These are phyloP conservation scores for Mariannaea elegans DNA, from an alignment of 2,329 filamentous ascomycete genomes.

Conservation along the genomic window DNA sequence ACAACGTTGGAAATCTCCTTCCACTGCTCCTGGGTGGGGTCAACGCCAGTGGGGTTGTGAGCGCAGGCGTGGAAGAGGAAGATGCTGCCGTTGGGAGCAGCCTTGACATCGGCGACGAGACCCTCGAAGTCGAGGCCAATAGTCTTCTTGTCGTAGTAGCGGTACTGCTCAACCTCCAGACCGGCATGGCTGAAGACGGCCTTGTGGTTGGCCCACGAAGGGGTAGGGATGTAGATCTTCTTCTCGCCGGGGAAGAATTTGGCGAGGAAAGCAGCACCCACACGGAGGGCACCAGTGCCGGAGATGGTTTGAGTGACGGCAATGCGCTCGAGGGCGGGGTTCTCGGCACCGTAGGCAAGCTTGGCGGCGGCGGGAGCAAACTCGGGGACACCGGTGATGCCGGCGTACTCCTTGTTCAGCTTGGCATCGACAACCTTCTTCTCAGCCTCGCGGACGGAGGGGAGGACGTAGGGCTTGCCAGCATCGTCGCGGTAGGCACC, in stretches of 20 bases:
- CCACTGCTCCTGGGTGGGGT: conserved; percentile 94
- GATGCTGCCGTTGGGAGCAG: conserved; percentile 84
- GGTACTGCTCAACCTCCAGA: conserved; percentile 91
- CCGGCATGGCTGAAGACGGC: conserved; percentile 95
- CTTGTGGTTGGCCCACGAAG: conserved; percentile 98
- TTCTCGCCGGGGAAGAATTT: conserved; percentile 92
- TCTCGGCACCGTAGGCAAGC: conserved; percentile 89
- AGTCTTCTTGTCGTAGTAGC: conserved; percentile 99
- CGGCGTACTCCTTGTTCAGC: conserved; percentile 97
- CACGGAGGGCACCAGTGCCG: conserved; percentile 93
- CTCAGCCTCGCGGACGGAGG: conserved; percentile 90
- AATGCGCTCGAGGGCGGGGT: conserved; percentile 78
- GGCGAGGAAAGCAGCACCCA: conserved; percentile 91
- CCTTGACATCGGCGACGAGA: conserved; percentile 89
- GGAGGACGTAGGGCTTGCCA: conserved; percentile 97
- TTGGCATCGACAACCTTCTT: conserved; percentile 80
- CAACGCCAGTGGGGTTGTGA: conserved; percentile 97
- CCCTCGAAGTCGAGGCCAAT: conserved; percentile 98
- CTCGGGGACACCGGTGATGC: conserved; percentile 93
- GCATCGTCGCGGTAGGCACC: conserved; percentile 98
- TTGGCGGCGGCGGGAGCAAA: conserved; percentile 93
- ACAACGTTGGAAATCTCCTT: conserved; percentile 86
- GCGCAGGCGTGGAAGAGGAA: conserved; percentile 97
- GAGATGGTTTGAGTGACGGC: conserved; percentile 98
- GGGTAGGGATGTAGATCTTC: conserved; percentile 95